A percentile compares a stretch with the other conserved stretches of the same genome.
Conservation (phyloP, 2,329 filamentous ascomycete genomes). For the Gnomoniopsis smithogilvyi region DNA sequence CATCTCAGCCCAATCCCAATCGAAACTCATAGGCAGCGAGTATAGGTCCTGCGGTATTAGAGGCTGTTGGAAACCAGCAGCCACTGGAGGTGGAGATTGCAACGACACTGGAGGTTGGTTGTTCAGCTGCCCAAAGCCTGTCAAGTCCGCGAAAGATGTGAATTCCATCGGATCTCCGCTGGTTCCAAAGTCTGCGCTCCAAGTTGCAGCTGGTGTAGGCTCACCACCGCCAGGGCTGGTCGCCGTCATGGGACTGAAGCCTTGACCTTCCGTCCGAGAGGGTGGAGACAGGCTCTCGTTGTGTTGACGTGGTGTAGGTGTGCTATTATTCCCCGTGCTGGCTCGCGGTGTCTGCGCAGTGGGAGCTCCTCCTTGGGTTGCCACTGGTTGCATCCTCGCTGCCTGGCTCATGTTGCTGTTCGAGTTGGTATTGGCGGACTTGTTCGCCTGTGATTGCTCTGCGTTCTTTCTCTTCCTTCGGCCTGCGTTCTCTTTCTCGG, state of each 20-base stretch:
- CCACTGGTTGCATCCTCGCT: neutral
- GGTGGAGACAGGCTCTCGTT: conserved; percentile 29
- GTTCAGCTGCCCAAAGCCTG: conserved; percentile 36
- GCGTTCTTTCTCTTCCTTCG: conserved; percentile 78
- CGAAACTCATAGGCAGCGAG: conserved; percentile 92
- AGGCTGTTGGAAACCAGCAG: conserved; percentile 69
- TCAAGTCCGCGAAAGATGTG: conserved; percentile 41
- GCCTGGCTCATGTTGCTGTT: conserved; percentile 3
- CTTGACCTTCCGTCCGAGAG: conserved; percentile 22
- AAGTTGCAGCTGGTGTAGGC: conserved; percentile 35
- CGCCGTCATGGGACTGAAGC: conserved; percentile 37
- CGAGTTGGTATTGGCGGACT: neutral
- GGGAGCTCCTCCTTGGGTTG: conserved; percentile 25
- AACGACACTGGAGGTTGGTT: conserved; percentile 25
- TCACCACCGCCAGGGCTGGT: conserved; percentile 38
- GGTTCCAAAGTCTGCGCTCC: conserved; percentile 43
- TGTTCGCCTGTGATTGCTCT: conserved; percentile 11
- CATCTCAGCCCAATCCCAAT: conserved; percentile 79
- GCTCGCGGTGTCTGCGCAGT: conserved; percentile 30
- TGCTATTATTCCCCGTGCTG: conserved; percentile 23
- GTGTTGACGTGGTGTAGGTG: conserved; percentile 27
- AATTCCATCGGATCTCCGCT: conserved; percentile 28
- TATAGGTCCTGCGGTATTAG: conserved; percentile 91
- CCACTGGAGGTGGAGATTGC: conserved; percentile 32
- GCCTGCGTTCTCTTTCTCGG: conserved; percentile 77